Percentiles rank a stretch among this genome's conserved stretches.
Evolutionary conservation across 2,329 filamentous ascomycete genomes (phyloP).

Genomic region (Dactylellina cionopaga): DNA sequence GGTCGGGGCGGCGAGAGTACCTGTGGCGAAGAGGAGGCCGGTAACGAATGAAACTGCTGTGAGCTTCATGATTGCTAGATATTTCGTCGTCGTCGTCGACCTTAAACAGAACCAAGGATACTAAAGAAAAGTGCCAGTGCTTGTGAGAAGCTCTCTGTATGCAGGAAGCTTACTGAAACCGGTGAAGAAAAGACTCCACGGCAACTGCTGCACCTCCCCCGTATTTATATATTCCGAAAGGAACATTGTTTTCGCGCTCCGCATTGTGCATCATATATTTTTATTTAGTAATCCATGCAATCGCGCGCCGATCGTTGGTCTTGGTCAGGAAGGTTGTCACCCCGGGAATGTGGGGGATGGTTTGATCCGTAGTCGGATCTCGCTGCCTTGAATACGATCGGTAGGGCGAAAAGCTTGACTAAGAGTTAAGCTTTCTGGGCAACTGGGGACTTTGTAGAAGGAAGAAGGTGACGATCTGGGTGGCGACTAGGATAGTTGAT

Average conservation of each 20-base stretch:
- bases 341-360: background rate
- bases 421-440: slow-evolving; percentile 6
- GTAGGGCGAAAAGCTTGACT: slow-evolving; percentile 7
- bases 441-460: background rate
- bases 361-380: background rate
- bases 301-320: background rate
- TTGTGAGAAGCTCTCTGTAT: no score
- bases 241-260: background rate
- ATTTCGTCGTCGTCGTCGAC: background rate
- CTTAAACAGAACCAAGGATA: background rate
- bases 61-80: slow-evolving; percentile 2
- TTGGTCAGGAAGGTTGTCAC: slow-evolving; percentile 4
- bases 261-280: background rate
- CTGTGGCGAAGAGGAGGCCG: slow-evolving; percentile 22
- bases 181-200: background rate
- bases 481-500: background rate
- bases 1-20: slow-evolving; percentile 24
- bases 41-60: background rate
- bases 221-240: background rate
- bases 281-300: background rate
- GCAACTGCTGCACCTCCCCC: background rate
- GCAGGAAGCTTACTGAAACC: background rate
- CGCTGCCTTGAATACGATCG: slow-evolving; percentile 7
- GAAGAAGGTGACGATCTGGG: background rate
- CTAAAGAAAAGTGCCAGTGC: no score